Conservation (phyloP, 192 early-diverging fungal species). For the Linnemannia zychae region DNA sequence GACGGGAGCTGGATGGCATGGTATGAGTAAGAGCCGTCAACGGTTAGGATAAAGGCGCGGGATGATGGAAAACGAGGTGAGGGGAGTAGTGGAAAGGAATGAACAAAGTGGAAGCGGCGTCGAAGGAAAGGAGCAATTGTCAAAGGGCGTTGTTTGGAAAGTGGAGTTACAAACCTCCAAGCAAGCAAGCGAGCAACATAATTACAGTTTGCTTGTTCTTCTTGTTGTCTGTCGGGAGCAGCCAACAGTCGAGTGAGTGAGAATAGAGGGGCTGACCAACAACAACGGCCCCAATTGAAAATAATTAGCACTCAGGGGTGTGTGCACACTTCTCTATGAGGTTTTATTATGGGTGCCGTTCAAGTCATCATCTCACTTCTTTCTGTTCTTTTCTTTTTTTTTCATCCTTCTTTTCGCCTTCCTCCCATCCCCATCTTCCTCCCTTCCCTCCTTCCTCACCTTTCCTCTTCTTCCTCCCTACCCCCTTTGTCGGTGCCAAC, state of each 20-base stretch:
- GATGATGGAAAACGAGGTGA: background rate
- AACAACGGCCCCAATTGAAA: background rate
- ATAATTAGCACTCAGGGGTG: background rate
- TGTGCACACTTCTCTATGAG: background rate
- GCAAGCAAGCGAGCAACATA: background rate
- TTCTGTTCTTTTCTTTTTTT: background rate
- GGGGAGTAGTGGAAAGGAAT: background rate
- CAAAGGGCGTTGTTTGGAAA: background rate
- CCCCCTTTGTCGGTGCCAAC: background rate
- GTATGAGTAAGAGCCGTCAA: background rate
- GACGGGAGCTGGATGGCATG: background rate
- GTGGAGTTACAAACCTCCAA: background rate
- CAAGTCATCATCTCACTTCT: background rate
- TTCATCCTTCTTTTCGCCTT: slow-evolving; percentile 6
- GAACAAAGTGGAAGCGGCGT: background rate
- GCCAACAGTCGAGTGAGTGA: background rate
- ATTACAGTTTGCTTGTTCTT: background rate
- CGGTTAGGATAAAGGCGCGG: background rate
- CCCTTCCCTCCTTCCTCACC: too few species aligned
- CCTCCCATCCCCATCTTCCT: too few species aligned
- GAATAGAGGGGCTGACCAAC: background rate
- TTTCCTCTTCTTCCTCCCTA: too few species aligned
- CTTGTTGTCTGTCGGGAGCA: background rate
- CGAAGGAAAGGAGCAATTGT: background rate
- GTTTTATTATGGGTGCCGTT: background rate